These are phyloP conservation scores for Malus hybrid DNA, from an alignment of 331 rosid genomes.

Conservation along the genomic window DNA sequence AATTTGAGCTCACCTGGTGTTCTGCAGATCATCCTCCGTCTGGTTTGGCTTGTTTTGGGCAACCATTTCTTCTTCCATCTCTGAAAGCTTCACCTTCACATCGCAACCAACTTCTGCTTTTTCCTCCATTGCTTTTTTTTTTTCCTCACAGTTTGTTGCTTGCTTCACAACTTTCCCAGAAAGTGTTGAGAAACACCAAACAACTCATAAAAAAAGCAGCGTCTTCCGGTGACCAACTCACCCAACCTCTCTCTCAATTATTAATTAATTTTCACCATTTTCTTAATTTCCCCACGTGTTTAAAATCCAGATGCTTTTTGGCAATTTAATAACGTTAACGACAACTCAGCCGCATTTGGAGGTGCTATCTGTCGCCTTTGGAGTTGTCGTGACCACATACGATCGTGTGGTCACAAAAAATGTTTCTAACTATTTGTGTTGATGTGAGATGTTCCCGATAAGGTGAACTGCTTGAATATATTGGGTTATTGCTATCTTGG, in stretches of 20 bases:
- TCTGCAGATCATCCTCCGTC: constrained; percentile 7
- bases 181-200: not conserved
- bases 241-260: not conserved
- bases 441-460: not conserved
- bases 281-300: constrained; percentile 11
- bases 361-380: not conserved
- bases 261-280: not conserved
- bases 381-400: not conserved
- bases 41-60: not conserved
- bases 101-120: not conserved
- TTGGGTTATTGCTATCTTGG: not conserved
- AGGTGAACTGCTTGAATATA: not conserved
- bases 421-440: not conserved
- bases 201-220: not conserved
- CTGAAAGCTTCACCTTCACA: not conserved
- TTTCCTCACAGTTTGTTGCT: not conserved
- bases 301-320: not conserved
- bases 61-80: not conserved
- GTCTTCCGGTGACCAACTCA: not conserved
- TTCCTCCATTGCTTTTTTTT: not conserved
- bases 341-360: not conserved
- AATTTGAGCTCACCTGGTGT: not conserved
- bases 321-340: not conserved
- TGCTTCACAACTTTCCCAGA: not conserved
- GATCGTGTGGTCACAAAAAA: not conserved